A percentile compares a stretch with the other conserved stretches of the same genome.
These are phyloP conservation scores for Wickerhamiella hasegawae DNA, from an alignment of 805 yeast genomes.

Conservation along the genomic window DNA sequence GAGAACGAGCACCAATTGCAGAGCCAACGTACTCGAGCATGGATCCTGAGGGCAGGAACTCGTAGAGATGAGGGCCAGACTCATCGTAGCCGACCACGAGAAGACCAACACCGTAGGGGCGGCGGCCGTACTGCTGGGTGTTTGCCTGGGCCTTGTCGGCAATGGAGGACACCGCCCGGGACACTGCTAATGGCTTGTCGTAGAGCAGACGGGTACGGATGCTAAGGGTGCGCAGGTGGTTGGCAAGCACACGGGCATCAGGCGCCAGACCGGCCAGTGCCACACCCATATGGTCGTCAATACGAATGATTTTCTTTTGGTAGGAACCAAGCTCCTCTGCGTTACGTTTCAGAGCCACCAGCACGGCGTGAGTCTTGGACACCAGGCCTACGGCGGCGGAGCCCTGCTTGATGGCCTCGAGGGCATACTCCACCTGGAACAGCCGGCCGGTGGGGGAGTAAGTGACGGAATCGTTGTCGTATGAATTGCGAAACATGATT, in stretches of 20 bases:
- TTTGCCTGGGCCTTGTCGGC: constrained; percentile 96
- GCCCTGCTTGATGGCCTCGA: constrained; percentile 95
- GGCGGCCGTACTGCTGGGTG: constrained; percentile 88
- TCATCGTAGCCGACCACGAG: constrained; percentile 83
- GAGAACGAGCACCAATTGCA: constrained; percentile 97
- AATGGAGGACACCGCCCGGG: constrained; percentile 66
- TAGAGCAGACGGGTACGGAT: constrained; percentile 73
- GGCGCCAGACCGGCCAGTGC: constrained; percentile 97
- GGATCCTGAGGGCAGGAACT: constrained; percentile 92
- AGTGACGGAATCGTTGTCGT: constrained; percentile 96
- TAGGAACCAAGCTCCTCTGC: constrained; percentile 96
- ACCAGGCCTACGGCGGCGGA: constrained; percentile 92
- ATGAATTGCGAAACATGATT: constrained; percentile 78
- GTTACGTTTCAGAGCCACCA: constrained; percentile 88
- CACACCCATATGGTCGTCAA: constrained; percentile 87
- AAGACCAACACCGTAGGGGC: constrained; percentile 97
- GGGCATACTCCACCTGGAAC: constrained; percentile 77
- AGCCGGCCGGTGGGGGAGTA: constrained; percentile 91
- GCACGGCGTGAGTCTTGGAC: constrained; percentile 72
- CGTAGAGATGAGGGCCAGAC: constrained; percentile 84
- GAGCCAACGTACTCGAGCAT: constrained; percentile 83
- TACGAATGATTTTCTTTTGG: constrained; percentile 81
- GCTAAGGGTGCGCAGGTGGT: constrained; percentile 79
- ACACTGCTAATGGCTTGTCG: constrained; percentile 70
- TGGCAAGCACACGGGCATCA: constrained; percentile 87